These are phyloP conservation scores for Beverwykella pulmonaria DNA, from an alignment of 495 filamentous ascomycete species.

Conservation along the genomic window DNA sequence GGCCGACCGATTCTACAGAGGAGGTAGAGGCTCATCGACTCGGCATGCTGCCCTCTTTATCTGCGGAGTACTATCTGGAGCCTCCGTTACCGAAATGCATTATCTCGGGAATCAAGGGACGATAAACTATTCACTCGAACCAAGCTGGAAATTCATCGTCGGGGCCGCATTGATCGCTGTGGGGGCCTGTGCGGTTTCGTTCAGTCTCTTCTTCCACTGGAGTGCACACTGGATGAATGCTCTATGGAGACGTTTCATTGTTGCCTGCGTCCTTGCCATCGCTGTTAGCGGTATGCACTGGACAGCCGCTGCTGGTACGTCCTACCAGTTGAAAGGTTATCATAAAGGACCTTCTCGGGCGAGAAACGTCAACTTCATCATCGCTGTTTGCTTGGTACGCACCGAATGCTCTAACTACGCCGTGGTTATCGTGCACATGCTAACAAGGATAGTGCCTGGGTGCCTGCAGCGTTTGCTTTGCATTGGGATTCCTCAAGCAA, in stretches of 20 bases:
- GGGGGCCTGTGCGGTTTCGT: conserved; percentile 64
- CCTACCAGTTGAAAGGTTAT: conserved; percentile 55
- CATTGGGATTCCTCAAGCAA: conserved; percentile 60
- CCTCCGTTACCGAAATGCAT: conserved; percentile 84
- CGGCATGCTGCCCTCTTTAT: conserved; percentile 41
- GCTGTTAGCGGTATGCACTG: conserved; percentile 90
- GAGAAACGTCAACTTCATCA: conserved; percentile 39
- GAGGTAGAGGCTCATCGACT: conserved; percentile 50
- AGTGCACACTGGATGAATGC: conserved; percentile 75
- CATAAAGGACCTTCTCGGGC: conserved; percentile 14
- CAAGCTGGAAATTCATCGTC: conserved; percentile 60
- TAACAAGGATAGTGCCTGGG: conserved; percentile 54
- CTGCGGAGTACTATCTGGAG: conserved; percentile 69
- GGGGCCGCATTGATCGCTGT: conserved; percentile 73
- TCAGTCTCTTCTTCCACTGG: conserved; percentile 77
- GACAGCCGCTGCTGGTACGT: conserved; percentile 73
- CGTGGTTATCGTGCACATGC: neutral
- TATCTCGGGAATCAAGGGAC: conserved; percentile 85
- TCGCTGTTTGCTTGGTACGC: conserved; percentile 41
- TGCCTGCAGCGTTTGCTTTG: conserved; percentile 61
- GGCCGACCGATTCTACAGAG: conserved; percentile 45
- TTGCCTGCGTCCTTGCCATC: conserved; percentile 66
- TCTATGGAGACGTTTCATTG: conserved; percentile 72
- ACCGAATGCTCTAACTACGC: neutral
- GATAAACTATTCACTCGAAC: conserved; percentile 69